Base-by-base conservation (phyloP, 2,329 filamentous ascomycete species). In the Pseudogymnoascus pannorum region DNA sequence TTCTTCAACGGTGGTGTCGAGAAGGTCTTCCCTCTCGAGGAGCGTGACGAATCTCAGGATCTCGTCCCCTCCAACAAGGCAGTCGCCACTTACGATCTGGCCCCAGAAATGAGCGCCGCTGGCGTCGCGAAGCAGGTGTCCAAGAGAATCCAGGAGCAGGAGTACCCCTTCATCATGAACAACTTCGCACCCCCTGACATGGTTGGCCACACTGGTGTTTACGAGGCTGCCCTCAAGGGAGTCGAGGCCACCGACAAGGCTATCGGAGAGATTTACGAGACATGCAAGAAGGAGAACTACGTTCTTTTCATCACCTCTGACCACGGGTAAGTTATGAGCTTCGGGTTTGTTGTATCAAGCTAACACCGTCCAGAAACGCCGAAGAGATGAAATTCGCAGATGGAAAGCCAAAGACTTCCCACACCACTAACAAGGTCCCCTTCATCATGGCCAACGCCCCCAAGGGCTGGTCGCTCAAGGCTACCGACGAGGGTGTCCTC, bases 1-100 rank as follows among this genome's bases (percentile, higher is more conserved):
- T 97, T 97, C 85, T 97, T 97, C 87, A 99, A 99, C 79, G 94
- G 94, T 62, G 94, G 94, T 72, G 90, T 96, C 60, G 94, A 99
- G 80, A 96, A 97, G 81, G 89, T 91, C 66, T 99, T 97, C 78
- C 86, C 89, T 60, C 87, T 92, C 57, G 94, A 99, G 79, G 86
- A 87, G 65, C 90, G 94, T 67, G 94, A 99, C 71, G 89, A 96
- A 81, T 77, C 76, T 26, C 84, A 87, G 74, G 85, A 87, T 73
- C 78, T 87, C 4, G 92, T 99, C 51, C 87, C 92, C 58, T 96
- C 91, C 57, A 96, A 96, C 76, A 93, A 88, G 81, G 78, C 78
- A 60, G 94, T 99, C 35, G 83, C 94, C 22, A 99, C 94, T 31
- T 99, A 99, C 77, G 94, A 99, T 76, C 82, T 90, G 70, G 87